Conservation (phyloP, 192 early-diverging fungal species). For the Rhizoclosmatium globosum region DNA sequence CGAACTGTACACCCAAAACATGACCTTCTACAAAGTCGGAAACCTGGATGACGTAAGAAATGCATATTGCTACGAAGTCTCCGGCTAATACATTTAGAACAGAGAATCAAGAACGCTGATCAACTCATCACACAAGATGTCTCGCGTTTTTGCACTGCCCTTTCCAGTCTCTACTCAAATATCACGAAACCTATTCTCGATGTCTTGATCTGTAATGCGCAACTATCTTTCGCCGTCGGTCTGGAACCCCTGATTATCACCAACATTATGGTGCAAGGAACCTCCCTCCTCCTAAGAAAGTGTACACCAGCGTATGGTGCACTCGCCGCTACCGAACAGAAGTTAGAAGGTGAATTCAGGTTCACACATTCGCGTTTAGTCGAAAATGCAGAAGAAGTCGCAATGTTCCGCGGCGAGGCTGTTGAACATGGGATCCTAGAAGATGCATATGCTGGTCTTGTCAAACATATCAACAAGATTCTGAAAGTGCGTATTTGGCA, state of each 20-base stretch:
- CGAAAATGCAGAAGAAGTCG: slow-evolving; percentile 96
- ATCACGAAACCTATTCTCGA: slow-evolving; percentile 96
- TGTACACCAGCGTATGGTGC: slow-evolving; percentile 97
- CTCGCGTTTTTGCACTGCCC: slow-evolving; percentile 86
- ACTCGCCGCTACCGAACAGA: slow-evolving; percentile 92
- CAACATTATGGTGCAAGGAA: slow-evolving; percentile 79
- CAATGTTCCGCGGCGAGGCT: slow-evolving; percentile 85
- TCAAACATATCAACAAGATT: slow-evolving; percentile 87
- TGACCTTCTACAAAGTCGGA: slow-evolving; percentile 94
- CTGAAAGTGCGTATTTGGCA: slow-evolving; percentile 88
- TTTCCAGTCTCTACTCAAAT: slow-evolving; percentile 88
- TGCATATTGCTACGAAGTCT: slow-evolving; percentile 19
- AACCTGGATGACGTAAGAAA: slow-evolving; percentile 57
- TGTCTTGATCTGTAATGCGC: slow-evolving; percentile 90
- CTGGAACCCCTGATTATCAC: slow-evolving; percentile 84
- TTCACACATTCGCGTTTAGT: slow-evolving; percentile 94
- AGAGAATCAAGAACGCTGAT: slow-evolving; percentile 55
- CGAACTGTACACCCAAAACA: slow-evolving; percentile 83
- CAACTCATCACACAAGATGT: slow-evolving; percentile 88
- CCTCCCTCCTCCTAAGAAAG: slow-evolving; percentile 78
- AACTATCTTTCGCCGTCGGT: slow-evolving; percentile 86
- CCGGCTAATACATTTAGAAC: slow-evolving; percentile 20
- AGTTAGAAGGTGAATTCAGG: slow-evolving; percentile 91
- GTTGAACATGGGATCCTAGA: slow-evolving; percentile 87
- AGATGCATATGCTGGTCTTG: slow-evolving; percentile 77